A percentile compares a stretch with the other conserved stretches of the same genome.
Evolutionary conservation across 306 rosid genomes (phyloP).

Genomic region (Quercus robur): DNA sequence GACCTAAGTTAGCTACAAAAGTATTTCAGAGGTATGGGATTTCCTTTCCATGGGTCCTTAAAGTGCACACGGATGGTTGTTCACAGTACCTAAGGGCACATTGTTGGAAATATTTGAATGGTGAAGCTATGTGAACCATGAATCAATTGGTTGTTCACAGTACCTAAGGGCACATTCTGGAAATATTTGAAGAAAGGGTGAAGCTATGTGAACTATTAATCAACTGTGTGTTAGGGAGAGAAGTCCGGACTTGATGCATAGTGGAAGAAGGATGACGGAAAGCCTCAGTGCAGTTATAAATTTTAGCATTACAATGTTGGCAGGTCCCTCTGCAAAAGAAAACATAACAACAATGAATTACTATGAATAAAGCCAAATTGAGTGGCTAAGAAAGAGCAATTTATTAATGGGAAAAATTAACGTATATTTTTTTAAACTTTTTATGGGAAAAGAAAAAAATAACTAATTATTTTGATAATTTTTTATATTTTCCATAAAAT

Average conservation of each 20-base stretch:
- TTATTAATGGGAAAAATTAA: no score
- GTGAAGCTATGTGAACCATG: conserved; percentile 19
- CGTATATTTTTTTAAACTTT: no score
- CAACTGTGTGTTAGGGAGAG: conserved; percentile 27
- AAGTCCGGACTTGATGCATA: conserved; percentile 22
- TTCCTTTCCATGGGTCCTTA: conserved; percentile 22
- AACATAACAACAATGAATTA: conserved; percentile 8
- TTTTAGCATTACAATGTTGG: conserved; percentile 31
- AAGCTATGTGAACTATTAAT: conserved; percentile 18
- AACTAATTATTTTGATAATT: no score
- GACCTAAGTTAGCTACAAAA: conserved; percentile 7
- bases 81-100: conserved; percentile 27
- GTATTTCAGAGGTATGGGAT: conserved; percentile 40
- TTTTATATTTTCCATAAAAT: no score
- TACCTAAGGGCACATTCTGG: conserved; percentile 32
- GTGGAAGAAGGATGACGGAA: conserved; percentile 24
- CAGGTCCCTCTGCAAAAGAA: conserved; percentile 43
- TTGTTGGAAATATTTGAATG: conserved; percentile 32
- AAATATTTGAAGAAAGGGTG: conserved; percentile 20
- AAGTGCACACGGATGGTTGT: conserved; percentile 11
- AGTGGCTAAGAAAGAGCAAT: neutral
- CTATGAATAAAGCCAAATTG: neutral
- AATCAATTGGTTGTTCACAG: conserved; percentile 17
- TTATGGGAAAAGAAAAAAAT: no score
- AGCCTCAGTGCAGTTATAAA: conserved; percentile 19